These are phyloP conservation scores for Solanum pennellii DNA, from an alignment of 257 asterid genomes.

Conservation along the genomic window DNA sequence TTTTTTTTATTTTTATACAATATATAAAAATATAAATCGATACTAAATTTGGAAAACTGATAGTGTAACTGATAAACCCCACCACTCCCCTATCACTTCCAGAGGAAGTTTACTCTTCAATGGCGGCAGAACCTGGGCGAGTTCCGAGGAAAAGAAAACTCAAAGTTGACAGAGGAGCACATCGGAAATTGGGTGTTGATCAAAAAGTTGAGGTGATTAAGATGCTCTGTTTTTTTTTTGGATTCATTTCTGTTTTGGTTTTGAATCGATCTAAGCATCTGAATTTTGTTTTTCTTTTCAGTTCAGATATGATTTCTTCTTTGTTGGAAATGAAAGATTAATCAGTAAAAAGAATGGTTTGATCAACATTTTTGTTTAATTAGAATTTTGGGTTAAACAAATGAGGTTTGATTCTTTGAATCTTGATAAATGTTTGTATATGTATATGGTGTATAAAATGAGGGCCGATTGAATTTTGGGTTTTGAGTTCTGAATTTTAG, in stretches of 20 bases:
- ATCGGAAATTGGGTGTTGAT: conserved; percentile 5
- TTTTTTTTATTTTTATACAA: neutral
- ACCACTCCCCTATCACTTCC: neutral
- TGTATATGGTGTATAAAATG: neutral
- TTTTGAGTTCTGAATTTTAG: neutral
- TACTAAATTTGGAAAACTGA: neutral
- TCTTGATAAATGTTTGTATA: neutral
- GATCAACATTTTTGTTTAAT: neutral
- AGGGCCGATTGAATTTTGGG: neutral
- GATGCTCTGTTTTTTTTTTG: neutral
- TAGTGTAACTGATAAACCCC: neutral
- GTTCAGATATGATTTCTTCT: neutral
- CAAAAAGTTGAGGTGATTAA: conserved; percentile 30
- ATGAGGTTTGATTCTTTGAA: neutral
- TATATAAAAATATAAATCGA: neutral
- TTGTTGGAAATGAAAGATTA: neutral
- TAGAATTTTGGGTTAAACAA: neutral
- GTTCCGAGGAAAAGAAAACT: neutral
- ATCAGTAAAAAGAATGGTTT: neutral
- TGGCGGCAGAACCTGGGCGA: conserved; percentile 15
- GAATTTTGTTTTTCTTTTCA: neutral
- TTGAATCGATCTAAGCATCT: neutral
- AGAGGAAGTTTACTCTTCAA: neutral
- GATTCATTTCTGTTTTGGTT: neutral
- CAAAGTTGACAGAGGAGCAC: neutral